Conservation (phyloP, 1,139 yeast species). For the Casaregolazyma lundiana region DNA sequence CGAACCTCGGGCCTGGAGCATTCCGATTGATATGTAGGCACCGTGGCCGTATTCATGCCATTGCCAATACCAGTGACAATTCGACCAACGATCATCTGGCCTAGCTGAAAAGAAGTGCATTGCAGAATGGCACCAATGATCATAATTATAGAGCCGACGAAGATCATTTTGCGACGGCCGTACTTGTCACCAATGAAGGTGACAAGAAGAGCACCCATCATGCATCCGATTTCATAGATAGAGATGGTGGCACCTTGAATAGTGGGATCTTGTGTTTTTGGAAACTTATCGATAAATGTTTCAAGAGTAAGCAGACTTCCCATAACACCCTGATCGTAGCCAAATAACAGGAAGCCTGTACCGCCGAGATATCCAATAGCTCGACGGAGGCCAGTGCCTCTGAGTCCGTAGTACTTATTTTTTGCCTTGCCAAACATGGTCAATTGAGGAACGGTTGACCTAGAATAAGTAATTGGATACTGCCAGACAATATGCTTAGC, state of each 20-base stretch:
- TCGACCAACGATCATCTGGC: constrained; percentile 62
- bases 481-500: too few species aligned
- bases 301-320: constrained; percentile 43
- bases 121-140: constrained; percentile 62
- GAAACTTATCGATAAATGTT: constrained; percentile 40
- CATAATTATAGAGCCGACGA: constrained; percentile 54
- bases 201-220: constrained; percentile 61
- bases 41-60: constrained; percentile 57
- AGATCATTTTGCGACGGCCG: constrained; percentile 64
- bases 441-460: too few species aligned
- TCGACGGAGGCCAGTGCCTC: constrained; percentile 41
- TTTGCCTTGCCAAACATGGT: constrained; percentile 5
- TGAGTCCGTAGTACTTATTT: constrained; percentile 42
- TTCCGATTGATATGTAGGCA: constrained; percentile 55
- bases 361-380: constrained; percentile 39
- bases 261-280: constrained; percentile 30
- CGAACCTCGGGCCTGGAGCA: constrained; percentile 44
- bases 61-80: constrained; percentile 55
- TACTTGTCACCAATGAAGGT: constrained; percentile 55
- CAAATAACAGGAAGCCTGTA: constrained; percentile 65
- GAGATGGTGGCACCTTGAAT: constrained; percentile 35
- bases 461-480: too few species aligned
- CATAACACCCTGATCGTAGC: constrained; percentile 75
- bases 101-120: constrained; percentile 49
- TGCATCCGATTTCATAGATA: constrained; percentile 71